Evolutionary conservation across 106 monocot genomes (phyloP).

Genomic region (Chionographis japonica): DNA sequence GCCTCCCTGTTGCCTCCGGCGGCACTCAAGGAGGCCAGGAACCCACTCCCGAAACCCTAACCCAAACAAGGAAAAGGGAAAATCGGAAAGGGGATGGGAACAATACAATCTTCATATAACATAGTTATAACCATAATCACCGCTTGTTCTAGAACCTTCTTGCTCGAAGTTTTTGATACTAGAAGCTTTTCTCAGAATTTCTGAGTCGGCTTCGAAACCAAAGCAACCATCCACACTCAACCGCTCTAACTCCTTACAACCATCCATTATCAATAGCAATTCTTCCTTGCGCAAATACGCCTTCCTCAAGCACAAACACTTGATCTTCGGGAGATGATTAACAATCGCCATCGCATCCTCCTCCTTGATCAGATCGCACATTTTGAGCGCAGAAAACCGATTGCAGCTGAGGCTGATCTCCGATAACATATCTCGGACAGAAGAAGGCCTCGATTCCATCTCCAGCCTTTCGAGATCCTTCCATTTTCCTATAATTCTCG

Average conservation of each 20-base stretch:
- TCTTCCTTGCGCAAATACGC: neutral
- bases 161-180: neutral
- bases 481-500: constrained; percentile 2
- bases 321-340: constrained; percentile 3
- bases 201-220: constrained; percentile 8
- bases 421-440: neutral
- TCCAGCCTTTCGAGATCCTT: constrained; percentile 7
- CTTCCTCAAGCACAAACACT: neutral
- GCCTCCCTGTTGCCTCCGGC: too few species aligned
- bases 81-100: too few species aligned
- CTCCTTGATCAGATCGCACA: neutral
- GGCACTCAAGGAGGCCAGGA: too few species aligned
- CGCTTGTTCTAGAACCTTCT: neutral
- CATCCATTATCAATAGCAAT: constrained; percentile 4
- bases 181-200: neutral
- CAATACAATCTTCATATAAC: too few species aligned
- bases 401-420: constrained; percentile 9
- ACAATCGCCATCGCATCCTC: constrained; percentile 4
- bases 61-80: too few species aligned
- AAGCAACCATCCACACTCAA: neutral
- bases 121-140: neutral
- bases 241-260: constrained; percentile 6
- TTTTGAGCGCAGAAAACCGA: neutral
- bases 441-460: constrained; percentile 8
- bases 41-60: too few species aligned